These are phyloP conservation scores for Cucurbita ficifolia DNA, from an alignment of 306 rosid species.

Conservation along the genomic window DNA sequence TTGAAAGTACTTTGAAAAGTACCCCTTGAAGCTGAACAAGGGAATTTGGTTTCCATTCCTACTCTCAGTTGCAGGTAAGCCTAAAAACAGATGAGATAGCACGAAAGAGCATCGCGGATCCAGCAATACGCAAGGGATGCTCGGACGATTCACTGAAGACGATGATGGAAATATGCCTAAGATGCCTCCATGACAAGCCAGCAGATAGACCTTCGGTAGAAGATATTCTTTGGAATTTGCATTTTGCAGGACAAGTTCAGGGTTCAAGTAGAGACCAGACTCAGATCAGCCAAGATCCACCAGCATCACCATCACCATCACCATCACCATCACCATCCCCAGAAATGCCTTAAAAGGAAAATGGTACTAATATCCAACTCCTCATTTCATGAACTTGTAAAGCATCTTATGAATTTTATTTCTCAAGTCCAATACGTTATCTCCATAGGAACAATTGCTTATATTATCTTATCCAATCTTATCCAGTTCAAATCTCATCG, in stretches of 20 bases:
- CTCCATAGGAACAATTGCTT: background rate
- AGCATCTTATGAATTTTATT: background rate
- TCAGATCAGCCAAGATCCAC: background rate
- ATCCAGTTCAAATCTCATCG: too few species aligned
- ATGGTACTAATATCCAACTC: background rate
- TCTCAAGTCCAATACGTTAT: background rate
- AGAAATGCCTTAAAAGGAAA: background rate
- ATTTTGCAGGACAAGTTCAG: slow-evolving; percentile 89
- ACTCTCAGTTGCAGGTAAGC: slow-evolving; percentile 61
- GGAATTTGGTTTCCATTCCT: slow-evolving; percentile 3
- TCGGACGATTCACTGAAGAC: slow-evolving; percentile 61
- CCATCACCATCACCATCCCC: slow-evolving; percentile 6
- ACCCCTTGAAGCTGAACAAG: background rate
- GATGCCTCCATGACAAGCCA: slow-evolving; percentile 50
- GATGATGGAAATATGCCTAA: slow-evolving; percentile 75
- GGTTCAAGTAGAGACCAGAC: slow-evolving; percentile 21
- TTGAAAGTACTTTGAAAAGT: too few species aligned
- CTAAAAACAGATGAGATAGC: slow-evolving; percentile 48
- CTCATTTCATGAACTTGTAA: background rate
- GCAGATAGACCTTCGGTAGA: slow-evolving; percentile 67
- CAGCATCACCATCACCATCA: slow-evolving; percentile 4
- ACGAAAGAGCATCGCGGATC: slow-evolving; percentile 69
- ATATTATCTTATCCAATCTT: too few species aligned
- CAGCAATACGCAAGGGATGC: slow-evolving; percentile 67
- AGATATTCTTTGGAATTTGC: slow-evolving; percentile 89